phyloP scores from a whole-genome alignment of 2,329 filamentous ascomycete genomes.

The Drechslera avenae region DNA sequence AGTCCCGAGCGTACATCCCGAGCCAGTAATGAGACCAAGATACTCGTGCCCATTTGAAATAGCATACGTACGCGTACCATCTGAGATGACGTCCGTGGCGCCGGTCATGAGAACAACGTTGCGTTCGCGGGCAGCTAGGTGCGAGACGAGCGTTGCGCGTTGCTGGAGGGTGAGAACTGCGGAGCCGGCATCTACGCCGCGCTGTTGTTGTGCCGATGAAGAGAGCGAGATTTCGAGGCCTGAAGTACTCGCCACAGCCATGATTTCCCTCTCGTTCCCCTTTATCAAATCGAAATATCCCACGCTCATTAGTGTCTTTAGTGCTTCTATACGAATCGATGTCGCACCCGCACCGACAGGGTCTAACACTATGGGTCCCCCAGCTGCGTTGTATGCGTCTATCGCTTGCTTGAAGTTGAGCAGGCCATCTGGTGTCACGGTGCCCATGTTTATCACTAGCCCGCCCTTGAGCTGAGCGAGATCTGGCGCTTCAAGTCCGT shows the following conservation, averaged over 20 bases:
- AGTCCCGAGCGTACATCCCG: slow-evolving; percentile 83
- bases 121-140: slow-evolving; percentile 70
- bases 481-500: slow-evolving; percentile 79
- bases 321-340: slow-evolving; percentile 69
- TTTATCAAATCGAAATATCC: slow-evolving; percentile 90
- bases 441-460: slow-evolving; percentile 94
- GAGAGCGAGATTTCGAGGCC: slow-evolving; percentile 54
- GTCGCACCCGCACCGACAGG: slow-evolving; percentile 92
- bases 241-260: slow-evolving; percentile 61
- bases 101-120: slow-evolving; percentile 85
- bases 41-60: slow-evolving; percentile 78
- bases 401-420: slow-evolving; percentile 75
- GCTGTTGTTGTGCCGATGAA: slow-evolving; percentile 67
- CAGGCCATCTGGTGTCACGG: slow-evolving; percentile 76
- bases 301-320: slow-evolving; percentile 70
- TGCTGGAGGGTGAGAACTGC: slow-evolving; percentile 60
- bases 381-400: slow-evolving; percentile 77
- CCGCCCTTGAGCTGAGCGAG: slow-evolving; percentile 77
- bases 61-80: slow-evolving; percentile 70
- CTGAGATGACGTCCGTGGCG: slow-evolving; percentile 74
- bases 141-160: slow-evolving; percentile 66
- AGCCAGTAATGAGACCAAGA: slow-evolving; percentile 72
- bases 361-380: slow-evolving; percentile 80
- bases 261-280: slow-evolving; percentile 89
- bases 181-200: slow-evolving; percentile 79